phyloP scores from a whole-genome alignment of 805 yeast genomes.

The Wickerhamomyces bisporus region DNA sequence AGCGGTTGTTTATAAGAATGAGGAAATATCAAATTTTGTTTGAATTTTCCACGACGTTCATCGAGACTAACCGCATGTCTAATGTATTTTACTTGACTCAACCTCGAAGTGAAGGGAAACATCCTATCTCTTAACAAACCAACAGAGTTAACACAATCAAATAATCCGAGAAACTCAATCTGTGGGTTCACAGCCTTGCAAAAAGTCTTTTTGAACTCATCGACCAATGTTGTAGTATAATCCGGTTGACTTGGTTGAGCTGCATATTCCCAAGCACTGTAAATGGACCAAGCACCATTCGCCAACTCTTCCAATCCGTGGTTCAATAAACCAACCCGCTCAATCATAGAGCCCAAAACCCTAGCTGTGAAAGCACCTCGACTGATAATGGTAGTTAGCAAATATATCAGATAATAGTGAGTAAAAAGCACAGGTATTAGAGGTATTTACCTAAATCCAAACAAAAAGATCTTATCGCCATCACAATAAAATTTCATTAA shows the following conservation, averaged over 20 bases:
- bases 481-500: conserved; percentile 41
- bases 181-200: conserved; percentile 36
- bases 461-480: conserved; percentile 49
- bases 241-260: conserved; percentile 49
- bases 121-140: conserved; percentile 53
- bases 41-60: conserved; percentile 60
- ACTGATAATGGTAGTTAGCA: conserved; percentile 19
- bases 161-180: conserved; percentile 58
- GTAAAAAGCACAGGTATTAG: neutral
- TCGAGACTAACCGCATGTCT: conserved; percentile 66
- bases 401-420: neutral
- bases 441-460: conserved; percentile 44
- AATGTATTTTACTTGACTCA: conserved; percentile 48
- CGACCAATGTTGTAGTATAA: conserved; percentile 39
- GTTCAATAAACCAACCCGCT: conserved; percentile 53
- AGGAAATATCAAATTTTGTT: conserved; percentile 49
- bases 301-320: conserved; percentile 52
- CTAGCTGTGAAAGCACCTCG: conserved; percentile 67
- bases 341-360: conserved; percentile 61
- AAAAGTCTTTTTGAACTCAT: conserved; percentile 52
- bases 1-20: conserved; percentile 31
- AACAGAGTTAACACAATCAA: conserved; percentile 66
- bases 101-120: conserved; percentile 52
- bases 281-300: conserved; percentile 57
- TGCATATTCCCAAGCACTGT: conserved; percentile 52